A percentile compares a stretch with the other conserved stretches of the same genome.
phyloP scores from a whole-genome alignment of 2,329 filamentous ascomycete genomes.

The Aspergillus luchuensis region DNA sequence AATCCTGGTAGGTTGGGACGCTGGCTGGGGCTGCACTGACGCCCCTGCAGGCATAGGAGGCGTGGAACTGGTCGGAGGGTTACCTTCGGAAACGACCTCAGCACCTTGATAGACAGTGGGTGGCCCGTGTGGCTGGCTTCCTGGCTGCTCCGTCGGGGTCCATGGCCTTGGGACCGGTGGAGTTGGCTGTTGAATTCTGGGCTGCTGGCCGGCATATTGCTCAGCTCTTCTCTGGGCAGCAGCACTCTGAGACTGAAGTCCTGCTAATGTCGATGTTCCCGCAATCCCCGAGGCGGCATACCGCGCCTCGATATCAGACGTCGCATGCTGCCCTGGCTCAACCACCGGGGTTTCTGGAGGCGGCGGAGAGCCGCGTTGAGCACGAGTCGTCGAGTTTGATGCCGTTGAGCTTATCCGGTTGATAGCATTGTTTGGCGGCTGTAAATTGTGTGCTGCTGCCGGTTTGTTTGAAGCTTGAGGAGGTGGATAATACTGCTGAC shows the following conservation, averaged over 20 bases:
- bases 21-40: constrained; percentile 23
- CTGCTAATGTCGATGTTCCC: constrained; percentile 78
- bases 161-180: constrained; percentile 65
- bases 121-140: constrained; percentile 82
- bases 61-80: constrained; percentile 41
- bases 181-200: constrained; percentile 32
- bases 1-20: constrained; percentile 37
- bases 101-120: constrained; percentile 89
- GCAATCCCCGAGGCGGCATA: constrained; percentile 92
- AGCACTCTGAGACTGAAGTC: constrained; percentile 72
- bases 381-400: constrained; percentile 89
- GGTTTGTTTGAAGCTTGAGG: constrained; percentile 39
- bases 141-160: constrained; percentile 92
- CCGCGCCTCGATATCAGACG: constrained; percentile 83
- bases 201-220: constrained; percentile 66
- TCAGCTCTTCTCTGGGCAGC: constrained; percentile 79
- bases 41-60: constrained; percentile 32
- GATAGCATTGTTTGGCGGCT: constrained; percentile 56
- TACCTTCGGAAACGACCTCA: constrained; percentile 61
- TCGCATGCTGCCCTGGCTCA: constrained; percentile 68
- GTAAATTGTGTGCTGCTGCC: constrained; percentile 41
- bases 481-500: constrained; percentile 66
- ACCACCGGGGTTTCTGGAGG: constrained; percentile 89
- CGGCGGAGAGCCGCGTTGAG: constrained; percentile 88
- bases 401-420: constrained; percentile 76